These are phyloP conservation scores for Fraxinus latifolia DNA, from an alignment of 305 asterid genomes.

Conservation along the genomic window DNA sequence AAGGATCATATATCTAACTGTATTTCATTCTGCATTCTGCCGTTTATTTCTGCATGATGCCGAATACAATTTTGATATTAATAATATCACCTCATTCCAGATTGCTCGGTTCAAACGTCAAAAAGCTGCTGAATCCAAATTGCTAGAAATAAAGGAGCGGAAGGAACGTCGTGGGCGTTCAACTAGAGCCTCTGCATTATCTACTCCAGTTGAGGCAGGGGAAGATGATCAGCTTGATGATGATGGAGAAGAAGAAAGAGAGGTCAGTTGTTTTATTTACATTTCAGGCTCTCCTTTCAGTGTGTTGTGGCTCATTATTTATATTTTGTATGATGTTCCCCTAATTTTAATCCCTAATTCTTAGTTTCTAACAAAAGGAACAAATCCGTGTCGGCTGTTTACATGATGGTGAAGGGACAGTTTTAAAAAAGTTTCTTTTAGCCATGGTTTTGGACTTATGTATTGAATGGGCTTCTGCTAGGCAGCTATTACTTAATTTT, in stretches of 20 bases:
- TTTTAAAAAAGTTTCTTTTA: not conserved
- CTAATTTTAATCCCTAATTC: not conserved
- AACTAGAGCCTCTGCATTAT: constrained; percentile 85
- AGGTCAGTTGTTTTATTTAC: constrained; percentile 47
- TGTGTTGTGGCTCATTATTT: not conserved
- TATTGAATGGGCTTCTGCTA: not conserved
- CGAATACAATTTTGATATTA: not conserved
- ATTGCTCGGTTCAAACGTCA: constrained; percentile 84
- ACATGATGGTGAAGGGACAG: constrained; percentile 15
- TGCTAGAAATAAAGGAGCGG: constrained; percentile 81
- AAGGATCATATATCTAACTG: not conserved
- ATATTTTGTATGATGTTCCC: not conserved
- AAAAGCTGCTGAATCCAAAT: constrained; percentile 83
- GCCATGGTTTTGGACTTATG: not conserved
- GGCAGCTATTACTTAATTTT: not conserved
- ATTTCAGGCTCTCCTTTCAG: not conserved
- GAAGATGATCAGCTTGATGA: constrained; percentile 81
- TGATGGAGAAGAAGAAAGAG: constrained; percentile 96
- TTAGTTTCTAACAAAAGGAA: not conserved
- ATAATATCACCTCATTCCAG: constrained; percentile 38
- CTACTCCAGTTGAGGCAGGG: constrained; percentile 67
- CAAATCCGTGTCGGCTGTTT: not conserved
- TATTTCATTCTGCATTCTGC: not conserved
- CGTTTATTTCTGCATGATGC: not conserved
- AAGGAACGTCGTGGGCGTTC: constrained; percentile 96